Conservation (phyloP, 371 early-diverging fungal species). For the Zopfochytrium polystomum region DNA sequence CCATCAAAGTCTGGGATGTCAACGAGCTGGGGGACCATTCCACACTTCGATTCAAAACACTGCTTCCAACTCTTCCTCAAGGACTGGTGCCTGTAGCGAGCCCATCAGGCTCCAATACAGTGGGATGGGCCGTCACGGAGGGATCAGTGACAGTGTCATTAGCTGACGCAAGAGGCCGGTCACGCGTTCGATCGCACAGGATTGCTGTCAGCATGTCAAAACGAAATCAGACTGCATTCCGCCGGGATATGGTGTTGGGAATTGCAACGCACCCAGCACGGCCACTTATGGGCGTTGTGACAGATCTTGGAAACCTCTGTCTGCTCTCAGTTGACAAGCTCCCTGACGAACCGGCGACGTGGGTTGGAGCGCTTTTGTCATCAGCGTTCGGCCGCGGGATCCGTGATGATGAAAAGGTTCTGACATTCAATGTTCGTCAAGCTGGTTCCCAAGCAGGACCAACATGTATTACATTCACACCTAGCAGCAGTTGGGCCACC, state of each 20-base stretch:
- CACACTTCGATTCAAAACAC: constrained; percentile 13
- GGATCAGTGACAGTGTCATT: constrained; percentile 18
- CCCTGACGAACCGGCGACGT: constrained; percentile 16
- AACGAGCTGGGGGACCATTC: constrained; percentile 29
- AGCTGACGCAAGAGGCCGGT: constrained; percentile 14
- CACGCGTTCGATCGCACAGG: background rate
- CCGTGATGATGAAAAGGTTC: constrained; percentile 4
- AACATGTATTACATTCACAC: constrained; percentile 14
- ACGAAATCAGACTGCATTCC: too few species aligned
- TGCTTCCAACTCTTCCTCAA: constrained; percentile 18
- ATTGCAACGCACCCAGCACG: constrained; percentile 24
- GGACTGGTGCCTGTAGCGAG: too few species aligned
- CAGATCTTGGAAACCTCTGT: constrained; percentile 25
- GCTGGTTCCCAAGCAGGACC: constrained; percentile 13
- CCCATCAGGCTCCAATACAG: too few species aligned
- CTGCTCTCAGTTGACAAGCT: constrained; percentile 21
- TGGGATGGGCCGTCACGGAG: constrained; percentile 33
- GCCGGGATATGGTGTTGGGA: constrained; percentile 17
- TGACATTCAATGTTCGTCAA: constrained; percentile 13
- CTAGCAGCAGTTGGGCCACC: too few species aligned
- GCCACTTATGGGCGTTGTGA: constrained; percentile 27
- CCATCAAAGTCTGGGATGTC: constrained; percentile 26
- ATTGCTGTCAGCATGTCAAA: too few species aligned
- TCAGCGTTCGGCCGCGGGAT: constrained; percentile 8
- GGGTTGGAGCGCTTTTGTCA: constrained; percentile 16